A percentile compares a stretch with the other conserved stretches of the same genome.
These are phyloP conservation scores for Penicillium rolfsii DNA, from an alignment of 2,329 filamentous ascomycete genomes.

Conservation along the genomic window DNA sequence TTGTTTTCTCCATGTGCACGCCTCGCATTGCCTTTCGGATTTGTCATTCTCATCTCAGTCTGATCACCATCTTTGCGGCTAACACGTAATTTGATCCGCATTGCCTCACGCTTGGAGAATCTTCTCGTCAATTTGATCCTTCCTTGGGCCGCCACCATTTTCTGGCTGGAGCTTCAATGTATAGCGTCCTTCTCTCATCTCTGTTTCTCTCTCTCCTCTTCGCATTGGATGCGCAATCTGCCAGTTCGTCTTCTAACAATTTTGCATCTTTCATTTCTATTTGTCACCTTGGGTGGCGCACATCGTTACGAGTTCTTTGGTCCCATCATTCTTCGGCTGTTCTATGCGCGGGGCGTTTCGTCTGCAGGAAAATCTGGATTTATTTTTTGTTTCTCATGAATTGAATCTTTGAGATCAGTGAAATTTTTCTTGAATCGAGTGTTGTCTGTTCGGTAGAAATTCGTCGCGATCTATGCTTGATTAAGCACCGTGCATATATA, in stretches of 20 bases:
- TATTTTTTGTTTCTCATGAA: neutral
- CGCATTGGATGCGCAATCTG: neutral
- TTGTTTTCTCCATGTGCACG: neutral
- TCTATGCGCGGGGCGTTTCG: neutral
- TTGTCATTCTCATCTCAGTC: neutral
- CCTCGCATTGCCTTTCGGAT: neutral
- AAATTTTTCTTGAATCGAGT: neutral
- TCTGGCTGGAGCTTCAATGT: neutral
- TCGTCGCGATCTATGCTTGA: too few species aligned
- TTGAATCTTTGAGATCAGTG: slow-evolving; percentile 1
- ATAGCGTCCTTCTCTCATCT: neutral
- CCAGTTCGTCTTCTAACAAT: neutral
- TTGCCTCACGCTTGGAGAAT: too few species aligned
- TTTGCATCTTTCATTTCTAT: neutral
- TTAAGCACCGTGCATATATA: too few species aligned
- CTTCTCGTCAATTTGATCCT: neutral
- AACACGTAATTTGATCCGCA: neutral
- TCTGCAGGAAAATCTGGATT: neutral
- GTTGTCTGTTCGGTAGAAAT: neutral
- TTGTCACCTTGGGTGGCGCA: neutral
- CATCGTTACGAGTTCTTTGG: neutral
- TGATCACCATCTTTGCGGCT: neutral
- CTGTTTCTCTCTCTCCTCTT: neutral
- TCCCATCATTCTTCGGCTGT: neutral
- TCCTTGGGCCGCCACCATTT: too few species aligned